These are phyloP conservation scores for Nelumbo lutea DNA, from an alignment of 164 flowering plant species.

Conservation along the genomic window DNA sequence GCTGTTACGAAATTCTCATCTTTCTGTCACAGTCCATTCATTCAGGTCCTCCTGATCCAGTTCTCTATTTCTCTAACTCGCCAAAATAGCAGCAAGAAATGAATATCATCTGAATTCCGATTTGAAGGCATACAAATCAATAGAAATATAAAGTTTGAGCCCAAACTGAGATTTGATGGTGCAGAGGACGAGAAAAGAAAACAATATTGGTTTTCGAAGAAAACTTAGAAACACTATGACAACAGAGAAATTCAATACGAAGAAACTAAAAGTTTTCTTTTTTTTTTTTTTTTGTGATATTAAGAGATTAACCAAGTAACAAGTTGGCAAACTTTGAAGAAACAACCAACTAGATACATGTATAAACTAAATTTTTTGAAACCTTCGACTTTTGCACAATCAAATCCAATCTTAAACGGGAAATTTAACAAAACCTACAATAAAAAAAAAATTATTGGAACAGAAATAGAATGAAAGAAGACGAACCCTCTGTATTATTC, in stretches of 20 bases:
- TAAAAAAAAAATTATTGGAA: not conserved
- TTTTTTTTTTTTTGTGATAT: not conserved
- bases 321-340: not conserved
- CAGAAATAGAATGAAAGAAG: not conserved
- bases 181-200: not conserved
- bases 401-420: not conserved
- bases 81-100: not conserved
- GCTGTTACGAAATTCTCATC: conserved; percentile 3
- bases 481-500: not conserved
- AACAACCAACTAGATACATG: not conserved
- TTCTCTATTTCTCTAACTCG: not conserved
- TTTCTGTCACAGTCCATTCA: not conserved
- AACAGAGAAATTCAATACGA: not conserved
- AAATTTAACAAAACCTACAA: not conserved
- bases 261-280: not conserved
- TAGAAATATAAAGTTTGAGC: not conserved
- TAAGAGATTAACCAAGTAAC: not conserved
- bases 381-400: not conserved
- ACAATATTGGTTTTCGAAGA: not conserved
- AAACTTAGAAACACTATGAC: not conserved
- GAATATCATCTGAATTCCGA: conserved; percentile 5
- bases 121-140: not conserved
- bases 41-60: not conserved
- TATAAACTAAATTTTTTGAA: not conserved
- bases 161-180: not conserved